Evolutionary conservation across 805 yeast species (phyloP), one percentile per base, ranked within the genome.

Genomic region (Suhomyces sp.): DNA sequence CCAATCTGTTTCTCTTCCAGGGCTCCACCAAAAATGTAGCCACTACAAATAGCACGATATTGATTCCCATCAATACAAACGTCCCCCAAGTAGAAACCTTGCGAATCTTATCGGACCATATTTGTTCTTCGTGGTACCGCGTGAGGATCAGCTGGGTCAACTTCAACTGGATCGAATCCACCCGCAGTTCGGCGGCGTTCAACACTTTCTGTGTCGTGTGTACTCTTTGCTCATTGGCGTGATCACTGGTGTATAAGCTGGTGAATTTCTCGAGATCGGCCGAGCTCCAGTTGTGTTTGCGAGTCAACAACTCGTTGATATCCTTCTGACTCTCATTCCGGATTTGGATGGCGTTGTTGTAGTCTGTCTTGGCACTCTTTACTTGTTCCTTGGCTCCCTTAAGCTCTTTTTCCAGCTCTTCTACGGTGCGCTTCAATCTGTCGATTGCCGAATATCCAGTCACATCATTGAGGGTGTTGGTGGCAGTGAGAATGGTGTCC

Each of bases 81-180:
- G 99, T 94, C 2, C 98, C 99, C 96, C 97, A 94, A 0, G 98
- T 92, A 5, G 97, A 89, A 5, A 96, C 90, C 58, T 92, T 81
- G 55, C 99, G 77, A 54, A 94, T 94, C 69, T 92, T 92, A 70
- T 94, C 99, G 1, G 97, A 90, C 98, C 99, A 94, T 6, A 94
- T 84, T 69, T 94, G 98, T 64, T 94, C 99, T 67, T 94, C 98
- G 57, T 93, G 97, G 63, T 94, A 94, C 60, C 98, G 76, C 1
- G 91, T 85, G 63, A 93, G 75, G 15, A 94, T 94, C 54, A 89
- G 86, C 52, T 85, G 85, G 15, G 90, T 85, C 46, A 91, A 71
- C 52, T 79, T 81, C 51, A 83, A 79, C 59, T 88, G 93, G 17
- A 86, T 68, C 8, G 84, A 84, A 52, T 91, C 97, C 42, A 86